These are phyloP conservation scores for Micromonas commoda DNA, from an alignment of 139 green algal species.

Conservation along the genomic window DNA sequence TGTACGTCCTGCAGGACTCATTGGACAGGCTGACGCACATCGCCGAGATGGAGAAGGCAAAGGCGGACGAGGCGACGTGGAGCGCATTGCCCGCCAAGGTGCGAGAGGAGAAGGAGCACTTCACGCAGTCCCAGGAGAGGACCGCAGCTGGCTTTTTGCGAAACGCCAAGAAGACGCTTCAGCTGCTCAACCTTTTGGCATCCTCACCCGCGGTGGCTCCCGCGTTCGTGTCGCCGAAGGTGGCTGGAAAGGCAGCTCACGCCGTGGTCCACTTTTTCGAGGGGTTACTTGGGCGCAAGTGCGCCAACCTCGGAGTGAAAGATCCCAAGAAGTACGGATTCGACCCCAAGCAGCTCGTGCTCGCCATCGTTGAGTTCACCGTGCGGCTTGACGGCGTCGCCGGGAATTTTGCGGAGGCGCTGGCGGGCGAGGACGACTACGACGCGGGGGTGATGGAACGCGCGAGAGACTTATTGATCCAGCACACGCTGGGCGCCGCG, in stretches of 20 bases:
- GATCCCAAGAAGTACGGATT: conserved; percentile 54
- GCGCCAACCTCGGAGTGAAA: conserved; percentile 40
- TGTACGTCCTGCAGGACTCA: conserved; percentile 71
- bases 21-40: conserved; percentile 62
- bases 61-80: conserved; percentile 53
- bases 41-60: conserved; percentile 55
- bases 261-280: conserved; percentile 58
- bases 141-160: conserved; percentile 56
- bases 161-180: conserved; percentile 51
- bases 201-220: conserved; percentile 28
- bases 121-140: conserved; percentile 43
- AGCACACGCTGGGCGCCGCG: background rate
- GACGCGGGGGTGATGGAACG: conserved; percentile 39
- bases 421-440: conserved; percentile 47
- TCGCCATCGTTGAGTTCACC: conserved; percentile 42
- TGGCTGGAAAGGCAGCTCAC: conserved; percentile 44
- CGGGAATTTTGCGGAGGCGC: conserved; percentile 31
- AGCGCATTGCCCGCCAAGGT: conserved; percentile 39
- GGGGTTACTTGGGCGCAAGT: conserved; percentile 50
- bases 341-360: conserved; percentile 47
- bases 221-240: conserved; percentile 49
- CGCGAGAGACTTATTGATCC: background rate
- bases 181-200: conserved; percentile 56
- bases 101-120: conserved; percentile 54
- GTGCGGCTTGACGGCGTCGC: conserved; percentile 27